These are phyloP conservation scores for Endothia cerciana DNA, from an alignment of 2,329 filamentous ascomycete genomes.

Conservation along the genomic window DNA sequence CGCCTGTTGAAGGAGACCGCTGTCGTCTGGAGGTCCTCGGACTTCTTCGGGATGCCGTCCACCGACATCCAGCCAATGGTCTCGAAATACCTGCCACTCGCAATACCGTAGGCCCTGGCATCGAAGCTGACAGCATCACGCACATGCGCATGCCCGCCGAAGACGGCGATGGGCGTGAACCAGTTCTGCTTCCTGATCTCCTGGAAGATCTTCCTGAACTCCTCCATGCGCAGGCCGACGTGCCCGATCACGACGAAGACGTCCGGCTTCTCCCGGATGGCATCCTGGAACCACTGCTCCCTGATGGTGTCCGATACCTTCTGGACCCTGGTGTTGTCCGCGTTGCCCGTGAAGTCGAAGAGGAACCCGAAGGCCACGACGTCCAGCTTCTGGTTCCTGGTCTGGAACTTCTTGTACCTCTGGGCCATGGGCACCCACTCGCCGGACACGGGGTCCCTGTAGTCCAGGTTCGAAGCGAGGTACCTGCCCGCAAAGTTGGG, in stretches of 20 bases:
- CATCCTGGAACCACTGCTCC: slow-evolving; percentile 86
- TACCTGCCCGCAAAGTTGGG: slow-evolving; percentile 82
- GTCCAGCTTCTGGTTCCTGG: slow-evolving; percentile 82
- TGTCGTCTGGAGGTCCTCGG: slow-evolving; percentile 37
- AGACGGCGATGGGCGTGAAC: slow-evolving; percentile 86
- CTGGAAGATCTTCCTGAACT: slow-evolving; percentile 77
- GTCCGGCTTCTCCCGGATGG: slow-evolving; percentile 83
- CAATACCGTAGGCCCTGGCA: slow-evolving; percentile 74
- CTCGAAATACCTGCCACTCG: slow-evolving; percentile 91
- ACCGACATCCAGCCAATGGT: slow-evolving; percentile 94
- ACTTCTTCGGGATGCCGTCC: slow-evolving; percentile 58
- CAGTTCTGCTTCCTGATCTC: slow-evolving; percentile 77
- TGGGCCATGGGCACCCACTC: slow-evolving; percentile 76
- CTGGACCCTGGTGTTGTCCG: slow-evolving; percentile 86
- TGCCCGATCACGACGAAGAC: slow-evolving; percentile 87
- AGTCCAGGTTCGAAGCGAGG: slow-evolving; percentile 91
- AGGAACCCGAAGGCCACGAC: slow-evolving; percentile 92
- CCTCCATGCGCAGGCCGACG: slow-evolving; percentile 78
- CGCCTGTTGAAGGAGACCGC: slow-evolving; percentile 69
- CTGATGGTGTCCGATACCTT: slow-evolving; percentile 79
- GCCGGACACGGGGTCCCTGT: slow-evolving; percentile 73
- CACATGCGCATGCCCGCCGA: slow-evolving; percentile 89
- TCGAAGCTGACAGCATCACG: slow-evolving; percentile 84
- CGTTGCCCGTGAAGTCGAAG: slow-evolving; percentile 89
- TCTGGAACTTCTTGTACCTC: slow-evolving; percentile 86